phyloP scores from a whole-genome alignment of 1,284 basidiomycete species.

The Xerocomus nothofagi region DNA sequence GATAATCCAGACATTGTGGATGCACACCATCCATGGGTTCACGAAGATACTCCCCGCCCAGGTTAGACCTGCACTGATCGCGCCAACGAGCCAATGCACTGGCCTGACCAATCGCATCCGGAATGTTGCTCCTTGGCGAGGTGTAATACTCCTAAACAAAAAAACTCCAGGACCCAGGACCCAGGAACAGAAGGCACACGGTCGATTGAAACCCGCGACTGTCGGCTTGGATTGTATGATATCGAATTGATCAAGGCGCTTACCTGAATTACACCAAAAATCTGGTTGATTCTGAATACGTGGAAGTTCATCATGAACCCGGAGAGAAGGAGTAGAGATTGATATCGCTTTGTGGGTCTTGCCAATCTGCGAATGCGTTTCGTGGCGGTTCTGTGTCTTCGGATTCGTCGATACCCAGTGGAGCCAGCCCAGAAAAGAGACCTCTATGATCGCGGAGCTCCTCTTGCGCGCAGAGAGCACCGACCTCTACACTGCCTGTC shows the following conservation, averaged over 20 bases:
- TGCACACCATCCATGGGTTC: neutral
- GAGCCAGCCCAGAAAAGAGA: neutral
- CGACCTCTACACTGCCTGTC: neutral
- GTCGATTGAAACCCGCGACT: neutral
- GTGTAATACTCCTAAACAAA: constrained; percentile 1
- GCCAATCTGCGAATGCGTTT: neutral
- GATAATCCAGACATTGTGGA: neutral
- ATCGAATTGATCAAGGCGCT: neutral
- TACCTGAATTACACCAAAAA: neutral
- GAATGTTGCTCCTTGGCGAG: neutral
- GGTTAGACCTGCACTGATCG: constrained; percentile 1
- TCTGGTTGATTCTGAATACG: neutral
- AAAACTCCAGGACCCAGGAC: too few relatives aligned
- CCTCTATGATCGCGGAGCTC: neutral
- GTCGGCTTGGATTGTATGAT: too few relatives aligned
- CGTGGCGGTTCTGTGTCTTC: neutral
- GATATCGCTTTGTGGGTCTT: neutral
- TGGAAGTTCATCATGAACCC: neutral
- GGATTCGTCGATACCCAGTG: neutral
- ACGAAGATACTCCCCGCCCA: constrained; percentile 2
- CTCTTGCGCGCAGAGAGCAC: neutral
- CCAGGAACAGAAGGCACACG: neutral
- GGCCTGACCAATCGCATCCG: neutral
- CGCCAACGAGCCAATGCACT: neutral
- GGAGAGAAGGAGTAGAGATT: neutral